A percentile compares a stretch with the other conserved stretches of the same genome.
Evolutionary conservation across 768 basidiomycete genomes (phyloP).

Genomic region (Cystofilobasidium macerans): DNA sequence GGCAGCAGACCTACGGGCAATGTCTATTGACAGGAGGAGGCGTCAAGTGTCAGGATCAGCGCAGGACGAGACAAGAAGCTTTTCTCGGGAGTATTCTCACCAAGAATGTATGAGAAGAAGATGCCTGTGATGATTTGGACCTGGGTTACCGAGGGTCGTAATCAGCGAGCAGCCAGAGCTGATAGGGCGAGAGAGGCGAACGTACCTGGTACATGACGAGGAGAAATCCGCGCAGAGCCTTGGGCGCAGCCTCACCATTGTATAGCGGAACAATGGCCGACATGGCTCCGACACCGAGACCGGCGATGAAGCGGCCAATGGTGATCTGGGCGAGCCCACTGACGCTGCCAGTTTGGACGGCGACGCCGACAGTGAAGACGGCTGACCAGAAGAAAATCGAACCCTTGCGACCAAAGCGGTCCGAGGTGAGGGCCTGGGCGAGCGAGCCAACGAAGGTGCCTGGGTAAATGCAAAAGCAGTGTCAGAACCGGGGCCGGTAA

Average conservation of each 20-base stretch:
- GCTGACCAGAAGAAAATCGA: constrained; percentile 66
- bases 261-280: constrained; percentile 50
- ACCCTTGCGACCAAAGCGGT: constrained; percentile 57
- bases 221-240: constrained; percentile 58
- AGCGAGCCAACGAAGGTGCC: constrained; percentile 44
- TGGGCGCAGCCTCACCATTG: constrained; percentile 68
- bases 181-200: not conserved
- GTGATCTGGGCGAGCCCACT: constrained; percentile 55
- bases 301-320: constrained; percentile 40
- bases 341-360: constrained; percentile 49
- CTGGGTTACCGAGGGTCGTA: constrained; percentile 40
- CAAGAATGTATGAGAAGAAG: constrained; percentile 55
- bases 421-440: constrained; percentile 62
- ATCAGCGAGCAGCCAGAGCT: not conserved
- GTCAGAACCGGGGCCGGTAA: not conserved
- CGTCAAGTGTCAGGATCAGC: too few species aligned
- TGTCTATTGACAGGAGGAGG: too few species aligned
- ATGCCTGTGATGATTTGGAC: constrained; percentile 53
- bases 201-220: constrained; percentile 60
- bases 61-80: too few species aligned
- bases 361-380: constrained; percentile 44
- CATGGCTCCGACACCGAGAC: constrained; percentile 47
- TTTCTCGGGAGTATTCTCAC: too few species aligned
- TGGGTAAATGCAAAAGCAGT: constrained; percentile 45
- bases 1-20: not conserved